phyloP scores from a whole-genome alignment of 306 rosid genomes.

The Cucurbita argyrosperma region DNA sequence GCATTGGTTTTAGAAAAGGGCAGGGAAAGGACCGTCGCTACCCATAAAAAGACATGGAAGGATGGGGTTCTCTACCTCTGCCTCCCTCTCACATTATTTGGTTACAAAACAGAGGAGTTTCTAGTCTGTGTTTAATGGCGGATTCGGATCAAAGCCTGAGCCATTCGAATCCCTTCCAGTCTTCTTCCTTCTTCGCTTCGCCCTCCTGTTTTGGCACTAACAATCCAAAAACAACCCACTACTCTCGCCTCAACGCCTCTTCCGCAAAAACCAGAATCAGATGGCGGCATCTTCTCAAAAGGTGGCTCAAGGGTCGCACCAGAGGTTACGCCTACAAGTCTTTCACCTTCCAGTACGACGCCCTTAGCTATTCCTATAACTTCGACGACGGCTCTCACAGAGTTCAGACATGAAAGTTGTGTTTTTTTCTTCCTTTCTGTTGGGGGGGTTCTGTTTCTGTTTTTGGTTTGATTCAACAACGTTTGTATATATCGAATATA shows the following conservation, averaged over 20 bases:
- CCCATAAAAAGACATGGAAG: neutral
- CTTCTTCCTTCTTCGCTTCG: neutral
- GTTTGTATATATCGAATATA: neutral
- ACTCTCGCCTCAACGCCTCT: neutral
- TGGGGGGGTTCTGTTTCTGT: neutral
- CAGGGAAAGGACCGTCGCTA: neutral
- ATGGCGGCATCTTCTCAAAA: conserved; percentile 37
- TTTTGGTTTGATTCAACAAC: neutral
- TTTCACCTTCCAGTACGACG: conserved; percentile 52
- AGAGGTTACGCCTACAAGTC: conserved; percentile 28
- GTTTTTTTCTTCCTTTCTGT: no score
- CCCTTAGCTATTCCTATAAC: conserved; percentile 65
- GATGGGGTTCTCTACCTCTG: neutral
- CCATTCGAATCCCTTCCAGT: neutral
- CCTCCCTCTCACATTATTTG: neutral
- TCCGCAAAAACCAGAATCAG: neutral
- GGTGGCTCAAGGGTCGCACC: conserved; percentile 32
- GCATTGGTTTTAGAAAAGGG: no score
- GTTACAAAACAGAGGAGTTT: neutral
- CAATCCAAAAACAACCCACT: neutral
- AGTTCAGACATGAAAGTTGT: neutral
- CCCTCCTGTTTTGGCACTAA: neutral
- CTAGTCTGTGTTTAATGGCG: neutral
- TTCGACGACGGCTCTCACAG: conserved; percentile 57
- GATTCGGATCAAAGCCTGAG: neutral